Conservation (phyloP, 1,284 basidiomycete genomes). For the Cryptococcus hybrid region DNA sequence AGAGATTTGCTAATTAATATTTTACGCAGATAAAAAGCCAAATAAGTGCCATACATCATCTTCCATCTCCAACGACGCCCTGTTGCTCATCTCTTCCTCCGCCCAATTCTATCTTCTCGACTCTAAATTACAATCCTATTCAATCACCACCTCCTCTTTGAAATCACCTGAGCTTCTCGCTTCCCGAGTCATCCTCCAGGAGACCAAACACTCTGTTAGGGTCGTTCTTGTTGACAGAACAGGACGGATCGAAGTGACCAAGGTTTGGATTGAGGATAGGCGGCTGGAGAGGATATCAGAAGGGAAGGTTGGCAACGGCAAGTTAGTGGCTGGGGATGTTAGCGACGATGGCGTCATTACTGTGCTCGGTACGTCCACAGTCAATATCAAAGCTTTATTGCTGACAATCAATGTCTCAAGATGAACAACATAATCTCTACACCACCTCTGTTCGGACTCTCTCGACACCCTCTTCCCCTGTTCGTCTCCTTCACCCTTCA, state of each 20-base stretch:
- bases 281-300: slow-evolving; percentile 12
- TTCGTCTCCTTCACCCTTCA: slow-evolving; percentile 8
- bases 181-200: slow-evolving; percentile 7
- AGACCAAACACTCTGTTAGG: slow-evolving; percentile 1
- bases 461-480: slow-evolving; percentile 6
- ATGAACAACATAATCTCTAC: slow-evolving; percentile 8
- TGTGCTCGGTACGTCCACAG: slow-evolving; percentile 21
- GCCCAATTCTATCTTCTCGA: slow-evolving; percentile 20
- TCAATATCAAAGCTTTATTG: not conserved
- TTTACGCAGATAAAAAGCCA: not conserved
- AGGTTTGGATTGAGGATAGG: slow-evolving; percentile 3
- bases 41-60: slow-evolving; percentile 17
- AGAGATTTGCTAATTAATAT: not conserved
- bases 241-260: slow-evolving; percentile 7
- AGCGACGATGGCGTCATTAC: slow-evolving; percentile 30
- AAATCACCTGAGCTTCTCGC: slow-evolving; percentile 5
- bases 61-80: slow-evolving; percentile 10
- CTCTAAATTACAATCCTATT: slow-evolving; percentile 2
- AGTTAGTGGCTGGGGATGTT: slow-evolving; percentile 21
- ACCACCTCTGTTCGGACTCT: slow-evolving; percentile 6
- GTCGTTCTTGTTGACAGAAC: slow-evolving; percentile 15
- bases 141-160: not conserved
- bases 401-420: slow-evolving; percentile 1
- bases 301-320: slow-evolving; percentile 7
- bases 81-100: slow-evolving; percentile 16